A percentile compares a stretch with the other conserved stretches of the same genome.
Conservation (phyloP, 306 rosid genomes). For the Malus sylvestris region DNA sequence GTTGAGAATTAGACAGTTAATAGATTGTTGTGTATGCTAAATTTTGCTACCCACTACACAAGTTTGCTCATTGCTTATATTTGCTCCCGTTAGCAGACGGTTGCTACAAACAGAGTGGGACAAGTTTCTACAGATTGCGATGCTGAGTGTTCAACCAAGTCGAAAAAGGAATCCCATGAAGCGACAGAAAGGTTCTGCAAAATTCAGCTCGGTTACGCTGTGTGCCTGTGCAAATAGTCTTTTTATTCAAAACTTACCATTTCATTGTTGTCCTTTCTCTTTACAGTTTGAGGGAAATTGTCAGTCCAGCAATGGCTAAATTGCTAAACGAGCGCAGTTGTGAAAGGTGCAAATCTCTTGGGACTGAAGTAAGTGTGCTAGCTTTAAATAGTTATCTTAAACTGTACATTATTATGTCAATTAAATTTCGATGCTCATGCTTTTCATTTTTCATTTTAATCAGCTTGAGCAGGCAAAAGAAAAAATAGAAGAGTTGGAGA, state of each 20-base stretch:
- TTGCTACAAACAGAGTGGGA: slow-evolving; percentile 12
- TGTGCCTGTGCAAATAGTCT: neutral
- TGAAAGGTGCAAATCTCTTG: slow-evolving; percentile 52
- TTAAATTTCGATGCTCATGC: neutral
- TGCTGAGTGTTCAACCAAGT: slow-evolving; percentile 11
- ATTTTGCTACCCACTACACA: neutral
- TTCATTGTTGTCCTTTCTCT: neutral
- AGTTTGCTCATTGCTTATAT: neutral
- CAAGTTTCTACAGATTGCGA: slow-evolving; percentile 17
- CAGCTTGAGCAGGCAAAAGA: slow-evolving; percentile 37
- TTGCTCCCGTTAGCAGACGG: slow-evolving; percentile 29
- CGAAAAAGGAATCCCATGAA: slow-evolving; percentile 39
- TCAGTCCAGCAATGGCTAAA: slow-evolving; percentile 16
- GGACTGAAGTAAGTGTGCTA: slow-evolving; percentile 40
- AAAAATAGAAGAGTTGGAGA: slow-evolving; percentile 45
- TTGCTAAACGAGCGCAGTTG: slow-evolving; percentile 23
- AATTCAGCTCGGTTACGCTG: neutral
- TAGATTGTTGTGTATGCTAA: neutral
- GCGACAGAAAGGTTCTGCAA: slow-evolving; percentile 41
- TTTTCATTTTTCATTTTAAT: neutral
- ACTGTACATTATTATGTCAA: neutral
- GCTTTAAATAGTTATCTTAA: neutral
- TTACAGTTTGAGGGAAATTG: slow-evolving; percentile 36
- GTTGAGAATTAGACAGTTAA: neutral
- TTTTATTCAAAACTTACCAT: neutral